phyloP scores from a whole-genome alignment of 2,329 filamentous ascomycete species.

The Cryphonectria nitschkei region DNA sequence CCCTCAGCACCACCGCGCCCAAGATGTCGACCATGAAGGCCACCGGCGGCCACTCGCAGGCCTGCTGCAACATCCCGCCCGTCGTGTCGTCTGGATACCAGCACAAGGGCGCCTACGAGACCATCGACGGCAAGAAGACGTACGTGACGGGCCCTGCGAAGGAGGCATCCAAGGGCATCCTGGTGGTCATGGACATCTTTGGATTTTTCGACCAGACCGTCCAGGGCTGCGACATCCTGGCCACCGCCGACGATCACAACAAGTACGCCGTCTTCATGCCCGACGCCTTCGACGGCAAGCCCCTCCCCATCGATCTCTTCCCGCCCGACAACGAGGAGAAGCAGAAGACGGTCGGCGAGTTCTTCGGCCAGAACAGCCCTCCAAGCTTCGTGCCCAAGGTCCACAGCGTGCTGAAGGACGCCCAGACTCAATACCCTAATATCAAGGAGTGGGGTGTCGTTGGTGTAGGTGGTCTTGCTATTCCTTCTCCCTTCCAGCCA shows the following conservation, averaged over 20 bases:
- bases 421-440: constrained; percentile 54
- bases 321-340: constrained; percentile 69
- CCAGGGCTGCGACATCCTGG: constrained; percentile 71
- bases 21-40: constrained; percentile 42
- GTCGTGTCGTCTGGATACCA: constrained; percentile 49
- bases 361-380: constrained; percentile 58
- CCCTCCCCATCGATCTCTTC: constrained; percentile 61
- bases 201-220: constrained; percentile 72
- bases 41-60: constrained; percentile 43
- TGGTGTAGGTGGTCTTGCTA: constrained; percentile 50
- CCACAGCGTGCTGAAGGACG: constrained; percentile 58
- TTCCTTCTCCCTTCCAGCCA: not conserved
- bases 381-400: constrained; percentile 52
- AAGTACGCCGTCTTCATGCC: constrained; percentile 89
- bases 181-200: constrained; percentile 70
- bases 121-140: constrained; percentile 49
- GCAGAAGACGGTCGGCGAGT: constrained; percentile 58
- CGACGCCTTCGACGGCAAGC: constrained; percentile 84
- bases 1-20: constrained; percentile 29
- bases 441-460: constrained; percentile 64
- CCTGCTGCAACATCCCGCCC: constrained; percentile 51
- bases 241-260: constrained; percentile 56
- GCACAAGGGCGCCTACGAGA: constrained; percentile 50
- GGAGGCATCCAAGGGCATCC: constrained; percentile 59
- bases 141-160: constrained; percentile 52